These are phyloP conservation scores for Zostera marina DNA, from an alignment of 116 monocot genomes.

Conservation along the genomic window DNA sequence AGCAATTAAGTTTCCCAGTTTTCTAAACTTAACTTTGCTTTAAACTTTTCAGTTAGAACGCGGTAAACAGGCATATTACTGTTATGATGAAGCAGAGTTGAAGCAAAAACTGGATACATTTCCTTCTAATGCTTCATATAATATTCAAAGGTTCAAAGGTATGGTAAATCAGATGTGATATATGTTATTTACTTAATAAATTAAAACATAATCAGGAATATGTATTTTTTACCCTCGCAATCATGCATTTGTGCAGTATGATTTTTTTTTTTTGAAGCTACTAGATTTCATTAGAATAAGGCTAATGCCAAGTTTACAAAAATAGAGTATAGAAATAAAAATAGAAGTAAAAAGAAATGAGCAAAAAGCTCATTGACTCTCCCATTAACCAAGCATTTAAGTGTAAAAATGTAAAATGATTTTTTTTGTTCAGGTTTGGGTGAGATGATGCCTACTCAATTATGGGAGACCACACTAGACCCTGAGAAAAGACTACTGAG, in stretches of 20 bases:
- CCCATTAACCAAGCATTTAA: neutral
- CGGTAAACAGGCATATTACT: conserved; percentile 76
- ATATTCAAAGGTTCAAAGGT: conserved; percentile 97
- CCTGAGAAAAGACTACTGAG: conserved; percentile 79
- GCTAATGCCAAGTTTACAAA: no score
- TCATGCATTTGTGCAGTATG: no score
- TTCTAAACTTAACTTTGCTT: neutral
- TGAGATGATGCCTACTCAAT: conserved; percentile 94
- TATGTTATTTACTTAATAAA: neutral
- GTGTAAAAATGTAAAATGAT: neutral
- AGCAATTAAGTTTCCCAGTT: neutral
- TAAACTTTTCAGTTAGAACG: conserved; percentile 53
- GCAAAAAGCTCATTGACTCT: no score
- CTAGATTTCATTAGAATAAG: no score
- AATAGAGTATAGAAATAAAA: no score
- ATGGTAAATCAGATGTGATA: neutral
- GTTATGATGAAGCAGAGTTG: conserved; percentile 82
- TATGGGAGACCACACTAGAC: conserved; percentile 94
- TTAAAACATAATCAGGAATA: no score
- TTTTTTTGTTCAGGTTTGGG: conserved; percentile 45
- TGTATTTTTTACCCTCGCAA: no score
- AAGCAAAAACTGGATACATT: conserved; percentile 49
- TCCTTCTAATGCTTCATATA: conserved; percentile 70
- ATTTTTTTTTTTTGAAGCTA: no score
- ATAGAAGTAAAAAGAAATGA: no score